These are phyloP conservation scores for Lactuca sativa DNA, from an alignment of 129 eudicot genomes.

Conservation along the genomic window DNA sequence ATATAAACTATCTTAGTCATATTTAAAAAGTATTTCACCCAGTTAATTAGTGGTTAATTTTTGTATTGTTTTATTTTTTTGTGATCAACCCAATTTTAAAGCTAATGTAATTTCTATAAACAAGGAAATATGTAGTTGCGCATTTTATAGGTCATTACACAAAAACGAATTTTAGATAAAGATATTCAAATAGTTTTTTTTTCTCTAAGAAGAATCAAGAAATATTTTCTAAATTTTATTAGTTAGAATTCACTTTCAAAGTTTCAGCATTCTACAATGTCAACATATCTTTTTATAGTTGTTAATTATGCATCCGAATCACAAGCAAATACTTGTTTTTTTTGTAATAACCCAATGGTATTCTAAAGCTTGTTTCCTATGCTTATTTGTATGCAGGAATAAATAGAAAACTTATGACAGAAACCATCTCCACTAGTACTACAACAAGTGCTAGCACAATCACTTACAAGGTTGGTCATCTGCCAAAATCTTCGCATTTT, in stretches of 20 bases:
- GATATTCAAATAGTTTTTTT: not conserved
- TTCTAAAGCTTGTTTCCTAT: not conserved
- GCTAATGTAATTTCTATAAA: no score
- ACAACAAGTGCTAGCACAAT: constrained; percentile 24
- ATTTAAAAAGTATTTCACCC: not conserved
- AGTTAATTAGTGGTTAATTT: not conserved
- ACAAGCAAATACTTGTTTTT: not conserved
- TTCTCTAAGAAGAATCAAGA: no score
- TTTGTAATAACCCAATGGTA: not conserved
- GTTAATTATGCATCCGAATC: not conserved
- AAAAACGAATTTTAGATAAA: no score
- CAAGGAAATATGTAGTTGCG: no score
- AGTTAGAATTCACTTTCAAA: not conserved
- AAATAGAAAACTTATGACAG: constrained; percentile 48
- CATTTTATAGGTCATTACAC: not conserved
- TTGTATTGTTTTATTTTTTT: no score
- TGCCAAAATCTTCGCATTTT: not conserved
- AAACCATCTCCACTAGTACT: constrained; percentile 17
- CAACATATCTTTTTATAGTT: not conserved
- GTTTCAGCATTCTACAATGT: not conserved
- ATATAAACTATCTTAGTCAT: not conserved
- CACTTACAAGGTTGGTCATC: constrained; percentile 41
- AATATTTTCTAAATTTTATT: no score
- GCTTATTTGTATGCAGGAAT: constrained; percentile 47
- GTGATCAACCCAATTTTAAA: no score